Conservation (phyloP, 352 stramenopile species). For the Phytophthora idaei region DNA sequence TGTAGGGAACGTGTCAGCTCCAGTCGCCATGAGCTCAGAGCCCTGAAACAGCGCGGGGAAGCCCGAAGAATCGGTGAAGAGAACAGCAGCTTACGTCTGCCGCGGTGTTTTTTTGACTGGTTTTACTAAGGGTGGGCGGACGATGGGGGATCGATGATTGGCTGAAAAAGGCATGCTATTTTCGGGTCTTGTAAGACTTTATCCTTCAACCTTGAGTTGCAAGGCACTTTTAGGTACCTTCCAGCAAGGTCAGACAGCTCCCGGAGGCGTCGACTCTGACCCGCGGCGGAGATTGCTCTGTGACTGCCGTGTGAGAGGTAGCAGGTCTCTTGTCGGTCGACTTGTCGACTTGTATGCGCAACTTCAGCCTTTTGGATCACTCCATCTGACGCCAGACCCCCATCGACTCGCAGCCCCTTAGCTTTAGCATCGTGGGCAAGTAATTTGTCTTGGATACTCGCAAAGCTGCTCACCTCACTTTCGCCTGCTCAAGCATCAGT, state of each 20-base stretch:
- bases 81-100: constrained; percentile 5
- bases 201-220: no score
- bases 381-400: no score
- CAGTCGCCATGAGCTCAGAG: constrained; percentile 9
- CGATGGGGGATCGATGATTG: constrained; percentile 1
- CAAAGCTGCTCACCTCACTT: no score
- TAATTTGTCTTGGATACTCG: no score
- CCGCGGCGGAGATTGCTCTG: not conserved
- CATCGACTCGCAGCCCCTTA: no score
- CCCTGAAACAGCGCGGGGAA: not conserved
- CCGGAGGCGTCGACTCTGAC: not conserved
- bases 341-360: not conserved
- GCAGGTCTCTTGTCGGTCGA: not conserved
- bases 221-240: no score
- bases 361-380: no score
- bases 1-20: constrained; percentile 16
- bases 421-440: no score
- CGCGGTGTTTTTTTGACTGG: constrained; percentile 25
- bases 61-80: not conserved
- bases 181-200: not conserved
- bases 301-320: not conserved
- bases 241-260: not conserved
- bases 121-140: constrained; percentile 11
- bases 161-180: constrained; percentile 9
- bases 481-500: no score